Percentiles rank a stretch among this genome's conserved stretches.
Evolutionary conservation across 495 filamentous ascomycete species (phyloP).

Genomic region (Amniculicola lignicola): DNA sequence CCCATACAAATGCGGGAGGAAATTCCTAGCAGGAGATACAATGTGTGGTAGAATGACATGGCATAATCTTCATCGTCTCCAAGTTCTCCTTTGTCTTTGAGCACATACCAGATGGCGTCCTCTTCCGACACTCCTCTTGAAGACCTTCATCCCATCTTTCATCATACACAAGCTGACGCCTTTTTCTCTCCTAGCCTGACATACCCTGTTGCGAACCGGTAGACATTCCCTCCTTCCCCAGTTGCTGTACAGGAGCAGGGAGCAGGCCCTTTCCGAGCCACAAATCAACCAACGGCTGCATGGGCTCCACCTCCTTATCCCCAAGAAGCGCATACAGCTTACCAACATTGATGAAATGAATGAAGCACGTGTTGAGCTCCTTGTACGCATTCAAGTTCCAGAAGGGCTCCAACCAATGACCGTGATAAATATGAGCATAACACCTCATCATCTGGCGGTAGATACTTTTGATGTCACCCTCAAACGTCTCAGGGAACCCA

Average conservation of each 20-base stretch:
- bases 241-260: background rate
- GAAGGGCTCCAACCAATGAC: slow-evolving; percentile 76
- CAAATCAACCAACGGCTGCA: slow-evolving; percentile 87
- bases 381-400: slow-evolving; percentile 86
- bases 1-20: no score
- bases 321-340: slow-evolving; percentile 78
- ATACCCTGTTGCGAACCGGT: no score
- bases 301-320: slow-evolving; percentile 83
- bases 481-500: slow-evolving; percentile 82
- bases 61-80: no score
- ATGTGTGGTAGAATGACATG: no score
- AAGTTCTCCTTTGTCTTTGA: no score
- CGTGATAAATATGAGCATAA: slow-evolving; percentile 81
- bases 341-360: slow-evolving; percentile 85
- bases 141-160: no score
- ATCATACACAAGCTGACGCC: no score
- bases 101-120: no score
- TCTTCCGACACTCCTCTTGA: no score
- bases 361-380: slow-evolving; percentile 91
- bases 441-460: slow-evolving; percentile 97
- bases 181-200: no score
- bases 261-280: slow-evolving; percentile 76
- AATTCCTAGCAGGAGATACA: no score
- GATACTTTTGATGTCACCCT: slow-evolving; percentile 81
- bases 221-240: no score